Evolutionary conservation across 768 basidiomycete species (phyloP).

Genomic region (Multifurca ochricompacta): DNA sequence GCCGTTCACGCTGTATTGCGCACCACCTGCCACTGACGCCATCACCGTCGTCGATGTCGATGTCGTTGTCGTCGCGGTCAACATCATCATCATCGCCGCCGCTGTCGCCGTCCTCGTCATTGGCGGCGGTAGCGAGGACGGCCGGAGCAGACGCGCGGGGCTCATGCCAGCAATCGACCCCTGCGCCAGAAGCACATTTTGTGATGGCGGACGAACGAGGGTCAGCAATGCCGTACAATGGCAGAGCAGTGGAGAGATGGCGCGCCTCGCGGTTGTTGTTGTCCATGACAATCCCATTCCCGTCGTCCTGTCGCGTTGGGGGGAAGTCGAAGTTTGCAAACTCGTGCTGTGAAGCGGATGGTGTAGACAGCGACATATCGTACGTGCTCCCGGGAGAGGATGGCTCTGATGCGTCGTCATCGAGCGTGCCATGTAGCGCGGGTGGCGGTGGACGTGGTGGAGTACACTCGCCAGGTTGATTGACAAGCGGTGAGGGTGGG

Average conservation of each 20-base stretch:
- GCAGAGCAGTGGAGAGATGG: conserved; percentile 9
- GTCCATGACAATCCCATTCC: background rate
- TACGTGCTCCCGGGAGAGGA: conserved; percentile 16
- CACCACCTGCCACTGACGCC: background rate
- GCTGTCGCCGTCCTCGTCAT: background rate
- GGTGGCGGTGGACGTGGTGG: background rate
- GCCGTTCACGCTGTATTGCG: conserved; percentile 5
- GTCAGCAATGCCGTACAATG: conserved; percentile 1
- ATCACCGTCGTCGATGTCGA: background rate
- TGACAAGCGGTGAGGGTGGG: background rate
- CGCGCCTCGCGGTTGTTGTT: conserved; percentile 16
- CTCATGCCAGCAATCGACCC: conserved; percentile 4
- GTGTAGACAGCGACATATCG: background rate
- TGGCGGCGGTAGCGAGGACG: background rate
- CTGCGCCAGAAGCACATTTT: conserved; percentile 9
- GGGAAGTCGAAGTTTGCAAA: conserved; percentile 15
- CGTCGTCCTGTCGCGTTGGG: background rate
- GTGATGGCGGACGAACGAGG: background rate
- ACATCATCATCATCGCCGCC: no score
- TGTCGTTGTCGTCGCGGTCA: background rate
- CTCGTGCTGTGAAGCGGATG: conserved; percentile 2
- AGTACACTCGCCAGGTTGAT: background rate
- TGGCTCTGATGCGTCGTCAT: conserved; percentile 3
- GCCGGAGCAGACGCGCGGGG: background rate
- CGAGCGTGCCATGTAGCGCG: conserved; percentile 1